A percentile compares a stretch with the other conserved stretches of the same genome.
phyloP scores from a whole-genome alignment of 2,329 filamentous ascomycete genomes.

The Didymella sp. region DNA sequence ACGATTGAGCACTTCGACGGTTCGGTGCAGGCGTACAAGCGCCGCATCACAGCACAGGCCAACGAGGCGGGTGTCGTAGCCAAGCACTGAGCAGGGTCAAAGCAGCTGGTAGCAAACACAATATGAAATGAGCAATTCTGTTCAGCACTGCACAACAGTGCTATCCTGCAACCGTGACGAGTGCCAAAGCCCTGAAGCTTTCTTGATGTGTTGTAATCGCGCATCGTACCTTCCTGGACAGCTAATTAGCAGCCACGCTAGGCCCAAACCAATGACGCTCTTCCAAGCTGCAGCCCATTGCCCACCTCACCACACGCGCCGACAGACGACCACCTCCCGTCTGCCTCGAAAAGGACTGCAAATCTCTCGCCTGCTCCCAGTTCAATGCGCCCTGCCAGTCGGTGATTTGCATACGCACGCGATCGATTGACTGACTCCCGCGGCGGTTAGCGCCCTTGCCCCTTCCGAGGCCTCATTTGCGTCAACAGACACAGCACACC shows the following conservation, averaged over 20 bases:
- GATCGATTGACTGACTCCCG: slow-evolving; percentile 23
- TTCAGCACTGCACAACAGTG: background rate
- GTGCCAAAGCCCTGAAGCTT: slow-evolving; percentile 1
- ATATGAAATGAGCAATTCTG: background rate
- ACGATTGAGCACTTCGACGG: slow-evolving; percentile 96
- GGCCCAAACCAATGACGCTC: slow-evolving; percentile 26
- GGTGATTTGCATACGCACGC: slow-evolving; percentile 36
- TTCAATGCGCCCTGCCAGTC: slow-evolving; percentile 37
- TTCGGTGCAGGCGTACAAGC: slow-evolving; percentile 97
- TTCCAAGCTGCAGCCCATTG: slow-evolving; percentile 21
- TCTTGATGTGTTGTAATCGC: slow-evolving; percentile 13
- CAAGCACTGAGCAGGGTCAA: slow-evolving; percentile 46
- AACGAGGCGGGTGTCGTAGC: slow-evolving; percentile 86
- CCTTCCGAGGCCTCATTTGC: slow-evolving; percentile 32
- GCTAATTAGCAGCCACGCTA: slow-evolving; percentile 31
- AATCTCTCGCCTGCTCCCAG: slow-evolving; percentile 22
- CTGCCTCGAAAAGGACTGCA: slow-evolving; percentile 19
- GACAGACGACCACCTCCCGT: slow-evolving; percentile 17
- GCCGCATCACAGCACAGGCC: slow-evolving; percentile 88
- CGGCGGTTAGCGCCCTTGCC: slow-evolving; percentile 38
- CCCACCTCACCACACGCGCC: slow-evolving; percentile 28
- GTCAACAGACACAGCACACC: slow-evolving; percentile 37
- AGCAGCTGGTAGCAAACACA: background rate
- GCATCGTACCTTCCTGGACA: slow-evolving; percentile 16
- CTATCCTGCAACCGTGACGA: background rate